Base-by-base conservation (phyloP, 768 basidiomycete species). In the Pleurotus cornucopiae region DNA sequence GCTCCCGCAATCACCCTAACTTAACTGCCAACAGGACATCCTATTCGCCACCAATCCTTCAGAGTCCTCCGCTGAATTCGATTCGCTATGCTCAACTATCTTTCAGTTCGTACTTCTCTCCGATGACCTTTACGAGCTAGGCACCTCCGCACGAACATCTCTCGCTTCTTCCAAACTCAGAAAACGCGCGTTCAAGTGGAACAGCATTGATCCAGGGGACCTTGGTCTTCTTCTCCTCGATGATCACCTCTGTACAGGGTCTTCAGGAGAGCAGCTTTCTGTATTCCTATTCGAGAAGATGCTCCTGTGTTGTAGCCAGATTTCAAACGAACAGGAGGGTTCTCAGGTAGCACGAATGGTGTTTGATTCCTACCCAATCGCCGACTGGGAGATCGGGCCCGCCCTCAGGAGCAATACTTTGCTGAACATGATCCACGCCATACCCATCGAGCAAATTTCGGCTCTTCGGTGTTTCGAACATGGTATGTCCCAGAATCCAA, bases 381-480 rank as follows among this genome's bases (percentile, higher is more conserved):
- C 61, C 9, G 57, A 72, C 2, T 77, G 75, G 75, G 71, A 73
- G 58, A 54, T 73, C 6, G 76, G 76, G 1, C 69, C 70, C 6
- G 73, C 71, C 0, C 61, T 74, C 21, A 60, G 64, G 41, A 60
- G 64, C 46, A 61, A 46, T 11, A 63, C 62, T 20, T 64, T 66
- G 1, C 54, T 75, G 34, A 62, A 67, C 43, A 56, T 74, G 6
- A 62, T 68, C 2, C 60, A 69, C 57, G 68, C 69, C 6, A 70
- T 74, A 20, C 69, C 70, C 5, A 67, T 67, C 2, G 51, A 57
- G 18, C 59, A 54, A 4, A 57, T 75, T 23, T 62, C 57, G 18
- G 49, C 61, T 6, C 52, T 74, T 3, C 64, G 68, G 21, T 63
- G 67, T 34, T 62, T 67, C 34, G 70, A 73, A 59, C 57, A 62